Base-by-base conservation (phyloP, 495 filamentous ascomycete genomes). In the Cladorrhinum samala region DNA sequence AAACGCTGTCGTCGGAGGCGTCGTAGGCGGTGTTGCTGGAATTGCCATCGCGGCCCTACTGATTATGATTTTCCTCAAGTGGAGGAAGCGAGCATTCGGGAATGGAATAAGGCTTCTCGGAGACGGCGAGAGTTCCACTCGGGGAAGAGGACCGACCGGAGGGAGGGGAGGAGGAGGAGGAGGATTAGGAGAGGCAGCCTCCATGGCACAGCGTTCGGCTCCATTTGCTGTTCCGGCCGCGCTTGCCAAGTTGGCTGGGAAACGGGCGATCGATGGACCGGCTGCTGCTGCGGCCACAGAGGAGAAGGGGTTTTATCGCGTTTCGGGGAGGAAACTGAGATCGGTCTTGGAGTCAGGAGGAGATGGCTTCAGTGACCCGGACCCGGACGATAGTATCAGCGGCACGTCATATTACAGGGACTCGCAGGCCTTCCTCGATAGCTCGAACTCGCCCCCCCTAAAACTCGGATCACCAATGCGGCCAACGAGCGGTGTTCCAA, bases 291-390 rank as follows among this genome's bases (percentile, higher is more conserved):
- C n/a, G 70, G 63, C 16, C 61, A 68, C 51, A 68, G 41, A 48
- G 18, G 64, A 67, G 36, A 75, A 74, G 60, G 77, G 75, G 2
- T 75, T 79, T 55, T 71, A 78, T 40, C 72, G 75, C 14, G 69
- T 91, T 3, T 85, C 86, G 5, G 87, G 87, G 30, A 76, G 81
- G 49, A 89, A 89, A 58, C 70, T 91, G n/a, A 75, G 79, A 4
- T 82, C 87, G 14, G 86, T 89, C 3, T 69, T 89, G 30, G 76
- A 80, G 36, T 78, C 78, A 30, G 84, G 86, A 41, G 84, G 85
- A 17, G 83, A 89, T 64, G 86, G 85, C 2, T 89, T 83, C 60
- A 79, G 79, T 53, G 85, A 81, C 48, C 76, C 79, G 45, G 82
- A 78, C 41, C 70, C 74, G n/a, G 68, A 68, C 53, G 69, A 63